Evolutionary conservation across 371 early-diverging fungal species (phyloP).

Genomic region (Cladochytrium tenue): DNA sequence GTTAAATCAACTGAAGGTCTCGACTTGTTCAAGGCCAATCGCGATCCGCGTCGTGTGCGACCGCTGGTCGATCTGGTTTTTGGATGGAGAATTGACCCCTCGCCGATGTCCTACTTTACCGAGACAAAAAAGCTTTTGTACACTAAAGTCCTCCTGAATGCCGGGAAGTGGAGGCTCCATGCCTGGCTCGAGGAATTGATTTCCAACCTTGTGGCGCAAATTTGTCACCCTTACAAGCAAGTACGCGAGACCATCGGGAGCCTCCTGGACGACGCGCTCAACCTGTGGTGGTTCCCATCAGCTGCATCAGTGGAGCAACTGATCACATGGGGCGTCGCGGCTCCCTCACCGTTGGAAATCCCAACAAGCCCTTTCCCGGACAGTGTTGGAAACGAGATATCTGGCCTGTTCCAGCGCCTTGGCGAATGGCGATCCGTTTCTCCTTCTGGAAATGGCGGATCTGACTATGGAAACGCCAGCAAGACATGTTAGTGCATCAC

Average conservation of each 20-base stretch:
- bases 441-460: no score
- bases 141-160: slow-evolving; percentile 56
- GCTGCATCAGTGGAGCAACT: slow-evolving; percentile 47
- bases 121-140: slow-evolving; percentile 78
- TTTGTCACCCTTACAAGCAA: slow-evolving; percentile 85
- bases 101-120: slow-evolving; percentile 76
- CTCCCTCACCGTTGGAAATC: not conserved
- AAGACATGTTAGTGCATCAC: slow-evolving; percentile 79
- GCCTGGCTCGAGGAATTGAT: slow-evolving; percentile 49
- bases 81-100: slow-evolving; percentile 67
- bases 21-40: slow-evolving; percentile 40
- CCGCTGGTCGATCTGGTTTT: slow-evolving; percentile 72
- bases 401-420: no score
- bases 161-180: slow-evolving; percentile 69
- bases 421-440: no score
- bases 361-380: not conserved
- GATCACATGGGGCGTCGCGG: slow-evolving; percentile 11
- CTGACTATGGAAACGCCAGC: slow-evolving; percentile 69
- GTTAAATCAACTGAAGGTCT: not conserved
- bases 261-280: slow-evolving; percentile 66
- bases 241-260: slow-evolving; percentile 79
- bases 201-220: slow-evolving; percentile 53
- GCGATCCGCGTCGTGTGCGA: slow-evolving; percentile 80
- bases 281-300: slow-evolving; percentile 68
- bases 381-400: no score